Conservation (phyloP, 352 stramenopile genomes). For the Phytopythium chamaehyphon region DNA sequence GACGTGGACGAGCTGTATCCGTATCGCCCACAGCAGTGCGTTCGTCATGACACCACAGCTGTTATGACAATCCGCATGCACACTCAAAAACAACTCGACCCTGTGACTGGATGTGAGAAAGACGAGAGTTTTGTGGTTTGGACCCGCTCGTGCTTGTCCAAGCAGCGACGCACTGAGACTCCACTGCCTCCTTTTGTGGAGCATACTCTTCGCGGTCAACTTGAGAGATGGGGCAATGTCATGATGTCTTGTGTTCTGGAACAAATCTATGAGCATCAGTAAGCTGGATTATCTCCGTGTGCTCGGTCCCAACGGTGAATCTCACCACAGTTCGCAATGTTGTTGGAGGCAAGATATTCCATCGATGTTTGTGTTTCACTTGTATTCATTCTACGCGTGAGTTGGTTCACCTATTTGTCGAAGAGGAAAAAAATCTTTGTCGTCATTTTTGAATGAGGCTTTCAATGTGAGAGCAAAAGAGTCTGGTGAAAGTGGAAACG, state of each 20-base stretch:
- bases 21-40: slow-evolving; percentile 18
- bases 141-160: slow-evolving; percentile 21
- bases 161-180: slow-evolving; percentile 16
- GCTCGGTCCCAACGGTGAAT: too few species aligned
- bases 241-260: slow-evolving; percentile 27
- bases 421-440: too few species aligned
- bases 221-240: slow-evolving; percentile 37
- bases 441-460: too few species aligned
- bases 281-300: too few species aligned
- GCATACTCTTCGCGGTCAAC: slow-evolving; percentile 31
- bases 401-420: too few species aligned
- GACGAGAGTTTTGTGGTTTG: slow-evolving; percentile 26
- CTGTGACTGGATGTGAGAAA: slow-evolving; percentile 1
- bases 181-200: slow-evolving; percentile 15
- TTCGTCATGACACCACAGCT: slow-evolving; percentile 30
- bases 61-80: slow-evolving; percentile 20
- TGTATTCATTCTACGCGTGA: too few species aligned
- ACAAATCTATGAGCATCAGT: slow-evolving; percentile 9
- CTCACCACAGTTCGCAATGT: too few species aligned
- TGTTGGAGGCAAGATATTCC: too few species aligned
- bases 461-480: too few species aligned
- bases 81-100: slow-evolving; percentile 7
- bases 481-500: too few species aligned
- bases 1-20: slow-evolving; percentile 35
- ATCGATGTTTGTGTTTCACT: too few species aligned